phyloP scores from a whole-genome alignment of 1,284 basidiomycete species.

The Cryptococcus wingfieldii region DNA sequence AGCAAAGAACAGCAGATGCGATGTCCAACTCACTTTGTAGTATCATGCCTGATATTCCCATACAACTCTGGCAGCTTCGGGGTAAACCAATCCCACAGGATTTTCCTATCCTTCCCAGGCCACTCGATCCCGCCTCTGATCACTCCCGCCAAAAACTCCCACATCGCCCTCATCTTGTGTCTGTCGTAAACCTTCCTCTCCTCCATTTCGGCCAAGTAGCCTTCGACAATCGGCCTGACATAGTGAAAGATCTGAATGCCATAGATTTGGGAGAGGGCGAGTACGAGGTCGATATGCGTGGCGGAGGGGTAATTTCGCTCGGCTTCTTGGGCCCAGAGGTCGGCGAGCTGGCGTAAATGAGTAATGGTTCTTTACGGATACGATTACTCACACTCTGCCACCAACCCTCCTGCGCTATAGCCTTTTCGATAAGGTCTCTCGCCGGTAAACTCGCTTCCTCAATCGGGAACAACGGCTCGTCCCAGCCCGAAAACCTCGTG shows the following conservation, averaged over 20 bases:
- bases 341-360: conserved; percentile 25
- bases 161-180: conserved; percentile 86
- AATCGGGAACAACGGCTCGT: conserved; percentile 60
- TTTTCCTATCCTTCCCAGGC: conserved; percentile 59
- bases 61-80: conserved; percentile 68
- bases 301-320: conserved; percentile 46
- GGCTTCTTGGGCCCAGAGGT: conserved; percentile 47
- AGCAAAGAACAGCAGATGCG: background rate
- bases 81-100: conserved; percentile 77
- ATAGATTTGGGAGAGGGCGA: conserved; percentile 52
- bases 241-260: conserved; percentile 31
- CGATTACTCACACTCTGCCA: conserved; percentile 51
- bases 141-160: conserved; percentile 76
- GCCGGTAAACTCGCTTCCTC: conserved; percentile 60
- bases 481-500: conserved; percentile 56
- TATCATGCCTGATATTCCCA: conserved; percentile 76
- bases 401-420: conserved; percentile 58
- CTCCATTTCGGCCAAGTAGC: conserved; percentile 41
- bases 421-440: conserved; percentile 58
- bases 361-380: background rate
- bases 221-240: conserved; percentile 38
- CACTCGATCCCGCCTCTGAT: conserved; percentile 85
- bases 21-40: conserved; percentile 54
- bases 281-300: conserved; percentile 51
- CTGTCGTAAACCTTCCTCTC: conserved; percentile 58